Evolutionary conservation across 495 filamentous ascomycete species (phyloP).

Genomic region (Neurospora discreta): DNA sequence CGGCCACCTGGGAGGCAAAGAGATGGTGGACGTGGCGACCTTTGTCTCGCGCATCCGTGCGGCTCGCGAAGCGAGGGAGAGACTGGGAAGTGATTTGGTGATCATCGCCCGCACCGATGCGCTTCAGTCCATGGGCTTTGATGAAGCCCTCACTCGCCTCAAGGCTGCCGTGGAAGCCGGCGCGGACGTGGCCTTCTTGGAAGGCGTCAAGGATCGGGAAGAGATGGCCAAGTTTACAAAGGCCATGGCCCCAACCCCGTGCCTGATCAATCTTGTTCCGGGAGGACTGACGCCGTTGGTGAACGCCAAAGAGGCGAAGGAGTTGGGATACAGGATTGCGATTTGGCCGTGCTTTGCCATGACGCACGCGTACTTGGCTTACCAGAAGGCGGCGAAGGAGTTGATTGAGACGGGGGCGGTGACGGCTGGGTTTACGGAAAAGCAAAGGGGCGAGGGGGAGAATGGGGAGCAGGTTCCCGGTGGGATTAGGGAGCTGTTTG

Average conservation of each 20-base stretch:
- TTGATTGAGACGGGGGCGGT: constrained; percentile 38
- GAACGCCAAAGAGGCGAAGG: constrained; percentile 41
- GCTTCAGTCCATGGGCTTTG: constrained; percentile 50
- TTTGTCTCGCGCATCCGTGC: constrained; percentile 46
- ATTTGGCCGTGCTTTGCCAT: constrained; percentile 47
- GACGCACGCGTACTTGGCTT: constrained; percentile 41
- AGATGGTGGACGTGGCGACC: constrained; percentile 41
- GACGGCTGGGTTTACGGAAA: constrained; percentile 5
- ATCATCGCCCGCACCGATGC: constrained; percentile 62
- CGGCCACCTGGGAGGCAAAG: constrained; percentile 51
- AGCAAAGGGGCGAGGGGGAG: constrained; percentile 14
- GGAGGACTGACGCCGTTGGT: constrained; percentile 49
- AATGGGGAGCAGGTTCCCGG: constrained; percentile 32
- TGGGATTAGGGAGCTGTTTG: constrained; percentile 51
- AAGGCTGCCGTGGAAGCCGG: constrained; percentile 45
- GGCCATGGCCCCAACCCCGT: constrained; percentile 26
- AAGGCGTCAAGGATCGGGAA: constrained; percentile 48
- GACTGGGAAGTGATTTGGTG: constrained; percentile 46
- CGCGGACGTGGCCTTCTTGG: constrained; percentile 55
- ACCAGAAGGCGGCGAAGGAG: constrained; percentile 31
- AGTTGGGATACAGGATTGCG: constrained; percentile 53
- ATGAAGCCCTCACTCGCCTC: constrained; percentile 46
- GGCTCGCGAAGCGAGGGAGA: constrained; percentile 19
- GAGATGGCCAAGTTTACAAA: constrained; percentile 15
- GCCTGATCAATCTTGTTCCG: constrained; percentile 54